Evolutionary conservation across 257 asterid genomes (phyloP).

Genomic region (Echites panduratus): DNA sequence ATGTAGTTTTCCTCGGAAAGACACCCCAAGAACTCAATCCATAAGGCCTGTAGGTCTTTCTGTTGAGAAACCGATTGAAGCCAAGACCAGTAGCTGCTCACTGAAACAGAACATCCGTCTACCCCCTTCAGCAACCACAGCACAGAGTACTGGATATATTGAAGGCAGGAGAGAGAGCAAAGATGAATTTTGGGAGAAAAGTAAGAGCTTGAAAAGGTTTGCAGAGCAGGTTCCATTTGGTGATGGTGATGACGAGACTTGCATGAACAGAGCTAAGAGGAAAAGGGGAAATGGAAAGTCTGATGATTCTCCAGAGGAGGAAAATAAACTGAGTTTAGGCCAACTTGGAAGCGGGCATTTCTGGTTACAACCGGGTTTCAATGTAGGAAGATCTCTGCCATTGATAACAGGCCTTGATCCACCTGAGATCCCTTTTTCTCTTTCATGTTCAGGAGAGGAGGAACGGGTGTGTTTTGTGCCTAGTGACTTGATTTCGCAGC

Average conservation of each 20-base stretch:
- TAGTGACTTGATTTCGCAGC: constrained; percentile 29
- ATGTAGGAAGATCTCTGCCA: constrained; percentile 25
- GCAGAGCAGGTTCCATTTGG: constrained; percentile 47
- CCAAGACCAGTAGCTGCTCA: constrained; percentile 44
- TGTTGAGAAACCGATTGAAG: constrained; percentile 56
- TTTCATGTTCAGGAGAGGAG: constrained; percentile 63
- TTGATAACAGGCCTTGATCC: constrained; percentile 22
- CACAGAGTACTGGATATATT: constrained; percentile 13
- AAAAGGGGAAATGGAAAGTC: constrained; percentile 37
- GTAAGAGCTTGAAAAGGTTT: constrained; percentile 55
- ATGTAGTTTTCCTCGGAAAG: constrained; percentile 60
- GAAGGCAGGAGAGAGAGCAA: constrained; percentile 45
- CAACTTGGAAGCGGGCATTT: constrained; percentile 43
- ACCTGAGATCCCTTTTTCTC: constrained; percentile 47
- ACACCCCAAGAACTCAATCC: constrained; percentile 46
- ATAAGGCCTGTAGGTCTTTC: constrained; percentile 74
- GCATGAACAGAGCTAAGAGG: constrained; percentile 56
- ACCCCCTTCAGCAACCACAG: constrained; percentile 48
- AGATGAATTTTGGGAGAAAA: constrained; percentile 51
- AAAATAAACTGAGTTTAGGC: constrained; percentile 37
- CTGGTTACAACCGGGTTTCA: constrained; percentile 58
- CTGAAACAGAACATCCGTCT: constrained; percentile 58
- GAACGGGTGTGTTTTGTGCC: constrained; percentile 50
- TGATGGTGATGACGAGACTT: constrained; percentile 54
- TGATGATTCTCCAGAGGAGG: constrained; percentile 35